Percentiles rank a stretch among this genome's conserved stretches.
phyloP scores from a whole-genome alignment of 352 stramenopile species.

The Pythium dissotocum region DNA sequence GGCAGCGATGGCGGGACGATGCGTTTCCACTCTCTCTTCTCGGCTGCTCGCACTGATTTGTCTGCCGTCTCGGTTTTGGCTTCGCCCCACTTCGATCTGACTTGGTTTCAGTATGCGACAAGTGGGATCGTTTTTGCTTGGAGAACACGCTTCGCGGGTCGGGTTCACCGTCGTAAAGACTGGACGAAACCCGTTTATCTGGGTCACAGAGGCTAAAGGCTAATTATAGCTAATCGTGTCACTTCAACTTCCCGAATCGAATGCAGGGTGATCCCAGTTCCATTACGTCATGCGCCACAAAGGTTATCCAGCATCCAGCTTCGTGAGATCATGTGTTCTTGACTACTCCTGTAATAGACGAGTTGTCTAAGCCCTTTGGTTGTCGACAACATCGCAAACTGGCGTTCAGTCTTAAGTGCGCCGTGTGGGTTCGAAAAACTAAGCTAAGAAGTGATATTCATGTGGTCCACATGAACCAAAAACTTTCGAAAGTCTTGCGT shows the following conservation, averaged over 20 bases:
- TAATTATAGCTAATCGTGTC: not conserved
- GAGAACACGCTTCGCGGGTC: not conserved
- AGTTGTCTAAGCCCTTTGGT: too few species aligned
- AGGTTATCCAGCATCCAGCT: not conserved
- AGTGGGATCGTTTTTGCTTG: slow-evolving; percentile 15
- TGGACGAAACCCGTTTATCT: not conserved
- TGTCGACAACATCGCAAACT: too few species aligned
- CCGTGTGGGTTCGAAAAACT: slow-evolving; percentile 1
- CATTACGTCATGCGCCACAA: not conserved
- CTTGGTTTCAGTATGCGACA: slow-evolving; percentile 24
- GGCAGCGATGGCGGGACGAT: not conserved
- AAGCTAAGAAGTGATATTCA: not conserved
- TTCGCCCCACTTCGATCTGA: slow-evolving; percentile 3
- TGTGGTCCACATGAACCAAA: slow-evolving; percentile 1
- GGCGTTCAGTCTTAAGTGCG: not conserved
- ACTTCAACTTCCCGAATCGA: not conserved
- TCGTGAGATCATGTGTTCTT: too few species aligned
- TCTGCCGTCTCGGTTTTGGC: slow-evolving; percentile 15
- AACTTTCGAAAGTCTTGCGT: slow-evolving; percentile 15
- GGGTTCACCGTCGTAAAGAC: not conserved
- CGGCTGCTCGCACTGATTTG: slow-evolving; percentile 17
- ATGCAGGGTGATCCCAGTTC: too few species aligned
- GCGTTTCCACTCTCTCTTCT: slow-evolving; percentile 3
- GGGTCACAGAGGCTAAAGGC: not conserved
- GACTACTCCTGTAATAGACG: too few species aligned